phyloP scores from a whole-genome alignment of 140 eudicot genomes.

The Senecio squalidus region DNA sequence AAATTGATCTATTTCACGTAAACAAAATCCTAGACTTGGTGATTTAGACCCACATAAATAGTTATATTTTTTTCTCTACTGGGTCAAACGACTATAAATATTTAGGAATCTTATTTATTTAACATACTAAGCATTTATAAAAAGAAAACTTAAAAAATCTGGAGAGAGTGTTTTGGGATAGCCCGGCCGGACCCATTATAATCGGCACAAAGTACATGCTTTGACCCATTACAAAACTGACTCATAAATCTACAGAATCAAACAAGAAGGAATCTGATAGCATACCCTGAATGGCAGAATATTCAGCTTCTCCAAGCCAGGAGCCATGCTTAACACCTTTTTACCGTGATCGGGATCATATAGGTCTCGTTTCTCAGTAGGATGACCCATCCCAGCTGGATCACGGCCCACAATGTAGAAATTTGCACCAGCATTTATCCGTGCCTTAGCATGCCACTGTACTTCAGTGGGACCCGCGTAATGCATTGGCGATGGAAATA shows the following conservation, averaged over 20 bases:
- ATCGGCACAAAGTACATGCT: too few relatives aligned
- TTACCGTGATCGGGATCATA: constrained; percentile 98
- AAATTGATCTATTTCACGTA: too few relatives aligned
- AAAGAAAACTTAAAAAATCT: too few relatives aligned
- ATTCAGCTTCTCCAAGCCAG: constrained; percentile 79
- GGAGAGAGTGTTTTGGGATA: too few relatives aligned
- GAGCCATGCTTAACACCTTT: constrained; percentile 95
- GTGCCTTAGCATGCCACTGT: constrained; percentile 97
- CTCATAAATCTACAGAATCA: not conserved
- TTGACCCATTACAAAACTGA: too few relatives aligned
- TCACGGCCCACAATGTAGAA: constrained; percentile 94
- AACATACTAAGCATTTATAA: too few relatives aligned
- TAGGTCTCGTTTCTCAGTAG: constrained; percentile 80
- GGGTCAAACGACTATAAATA: too few relatives aligned
- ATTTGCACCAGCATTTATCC: constrained; percentile 93
- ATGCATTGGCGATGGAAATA: constrained; percentile 98
- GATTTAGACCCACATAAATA: too few relatives aligned
- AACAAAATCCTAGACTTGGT: too few relatives aligned
- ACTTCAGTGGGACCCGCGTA: constrained; percentile 98
- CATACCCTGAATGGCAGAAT: constrained; percentile 87
- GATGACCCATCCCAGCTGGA: constrained; percentile 98
- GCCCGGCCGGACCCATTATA: too few relatives aligned
- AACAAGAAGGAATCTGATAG: not conserved
- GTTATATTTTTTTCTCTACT: too few relatives aligned
- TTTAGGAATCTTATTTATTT: too few relatives aligned